Base-by-base conservation (phyloP, 1,284 basidiomycete genomes). In the Malassezia globosa region DNA sequence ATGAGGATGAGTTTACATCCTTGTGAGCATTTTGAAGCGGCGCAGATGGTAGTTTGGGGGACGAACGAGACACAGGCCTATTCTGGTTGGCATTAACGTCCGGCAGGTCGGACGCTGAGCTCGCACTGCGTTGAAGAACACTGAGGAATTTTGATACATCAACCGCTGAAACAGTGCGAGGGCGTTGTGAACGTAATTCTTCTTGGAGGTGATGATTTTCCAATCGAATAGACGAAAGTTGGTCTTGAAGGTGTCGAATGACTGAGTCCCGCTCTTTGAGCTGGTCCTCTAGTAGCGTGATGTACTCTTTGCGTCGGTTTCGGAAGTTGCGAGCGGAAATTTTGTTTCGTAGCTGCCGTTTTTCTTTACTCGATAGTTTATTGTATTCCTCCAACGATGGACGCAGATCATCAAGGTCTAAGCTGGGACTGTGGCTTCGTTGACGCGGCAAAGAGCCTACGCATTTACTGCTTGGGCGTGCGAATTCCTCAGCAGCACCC, bases 261-360 rank as follows among this genome's bases (percentile, higher is more conserved):
- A 95, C 80, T 22, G 80, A 77, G 75, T 97, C 92, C 34, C 92
- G 82, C 65, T 92, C 86, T 26, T 85, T 83, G 63, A 96, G 86
- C 73, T 95, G 87, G 41, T 82, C 84, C 73, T 96, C 92, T 46
- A 95, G 81, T 0, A 87, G 87, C 6, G 83, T 79, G 56, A 95
- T 92, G 73, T 95, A 92, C 73, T 94, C 89, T 77, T 96, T 95
- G 73, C 89, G 78, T 37, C 90, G 77, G 27, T 89, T 86, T 24
- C 92, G 78, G 76, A 96, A 95, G 70, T 92, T 94, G 52, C 90
- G 77, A 1, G 92, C 92, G 60, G 83, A 85, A 56, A 96, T 90
- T 81, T 96, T 96, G 77, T 96, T 96, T 50, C 92, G 76, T 33
- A 96, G 77, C 73, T 96, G 92, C 14, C 92, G 77, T 75, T 96